phyloP scores from a whole-genome alignment of 495 filamentous ascomycete genomes.

The Penicillium canescens region DNA sequence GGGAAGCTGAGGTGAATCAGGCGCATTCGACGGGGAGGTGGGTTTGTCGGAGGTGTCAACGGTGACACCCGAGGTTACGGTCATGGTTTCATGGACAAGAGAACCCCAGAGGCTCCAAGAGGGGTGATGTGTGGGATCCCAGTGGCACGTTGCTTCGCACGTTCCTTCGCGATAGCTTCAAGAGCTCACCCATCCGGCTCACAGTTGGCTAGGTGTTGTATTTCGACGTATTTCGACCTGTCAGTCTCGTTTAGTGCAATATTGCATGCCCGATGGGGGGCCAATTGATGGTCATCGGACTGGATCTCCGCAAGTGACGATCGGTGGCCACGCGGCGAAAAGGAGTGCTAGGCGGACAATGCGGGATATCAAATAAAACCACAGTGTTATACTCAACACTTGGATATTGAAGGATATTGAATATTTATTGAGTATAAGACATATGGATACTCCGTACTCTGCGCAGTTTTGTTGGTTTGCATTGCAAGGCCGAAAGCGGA shows the following conservation, averaged over 20 bases:
- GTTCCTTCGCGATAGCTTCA: constrained; percentile 16
- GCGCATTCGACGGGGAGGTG: constrained; percentile 12
- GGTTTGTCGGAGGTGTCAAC: constrained; percentile 18
- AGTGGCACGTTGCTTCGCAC: constrained; percentile 14
- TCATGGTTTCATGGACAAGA: constrained; percentile 32
- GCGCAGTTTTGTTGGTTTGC: neutral
- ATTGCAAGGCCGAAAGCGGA: neutral
- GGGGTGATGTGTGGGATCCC: constrained; percentile 9
- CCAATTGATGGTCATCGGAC: constrained; percentile 22
- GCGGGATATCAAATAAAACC: constrained; percentile 11
- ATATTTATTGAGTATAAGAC: too few relatives aligned
- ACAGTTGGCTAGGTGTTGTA: neutral
- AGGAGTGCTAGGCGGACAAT: constrained; percentile 24
- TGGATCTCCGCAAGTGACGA: constrained; percentile 26
- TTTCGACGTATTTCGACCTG: too few relatives aligned
- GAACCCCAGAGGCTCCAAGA: constrained; percentile 11
- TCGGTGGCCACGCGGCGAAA: constrained; percentile 25
- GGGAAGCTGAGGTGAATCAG: constrained; percentile 5
- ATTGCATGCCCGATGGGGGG: constrained; percentile 9
- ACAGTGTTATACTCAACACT: neutral
- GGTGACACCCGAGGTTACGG: constrained; percentile 22
- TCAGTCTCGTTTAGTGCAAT: neutral
- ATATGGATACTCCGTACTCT: too few relatives aligned
- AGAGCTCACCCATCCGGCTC: constrained; percentile 25
- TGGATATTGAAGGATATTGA: too few relatives aligned